Base-by-base conservation (phyloP, 805 yeast genomes). In the Saturnispora bothae region DNA sequence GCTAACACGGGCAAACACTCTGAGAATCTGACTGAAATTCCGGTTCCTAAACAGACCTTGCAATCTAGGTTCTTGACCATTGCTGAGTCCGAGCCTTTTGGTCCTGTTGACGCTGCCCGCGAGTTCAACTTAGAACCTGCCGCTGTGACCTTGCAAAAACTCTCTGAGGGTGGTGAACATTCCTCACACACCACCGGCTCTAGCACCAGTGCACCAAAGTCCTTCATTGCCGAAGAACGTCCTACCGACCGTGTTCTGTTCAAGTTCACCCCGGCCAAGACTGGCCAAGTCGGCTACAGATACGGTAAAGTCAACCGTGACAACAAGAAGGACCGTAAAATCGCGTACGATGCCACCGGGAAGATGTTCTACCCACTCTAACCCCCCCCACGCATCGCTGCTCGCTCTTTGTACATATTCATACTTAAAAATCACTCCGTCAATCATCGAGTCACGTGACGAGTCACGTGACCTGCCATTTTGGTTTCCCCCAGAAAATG, bases 11-110 rank as follows among this genome's bases (percentile, higher is more conserved):
- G 63, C 40, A 47, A 48, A 50, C 67, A 48, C 31, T 67, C 76
- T 8, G 95, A 88, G 53, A 83, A 85, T 55, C 66, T 86, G 54
- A 82, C 95, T n/a, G 96, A 89, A 66, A 83, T 88, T 65, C 96
- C 96, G 25, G 76, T 83, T 36, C 95, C 95, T 23, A 71, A 76
- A 47, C 83, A 80, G 60, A 82, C 95, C 3, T 66, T 79, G 45
- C 76, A 76, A 46, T 84, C 94, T 46, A 69, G 89, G 47, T 88
- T 88, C 65, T 61, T 84, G 54, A 81, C 94, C 10, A 78, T 89
- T 56, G 89, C 95, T 8, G 98, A 89, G 62, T 78, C 86, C 20
- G 94, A 86, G 63, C 95, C 95, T 8, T 88, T 89, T 56, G 96
- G 96, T 5, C 95, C 96, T 4, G 70, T 86, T 5, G 97, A 92